A percentile compares a stretch with the other conserved stretches of the same genome.
Evolutionary conservation across 164 flowering plant species (phyloP).

Genomic region (Vitis rupestris): DNA sequence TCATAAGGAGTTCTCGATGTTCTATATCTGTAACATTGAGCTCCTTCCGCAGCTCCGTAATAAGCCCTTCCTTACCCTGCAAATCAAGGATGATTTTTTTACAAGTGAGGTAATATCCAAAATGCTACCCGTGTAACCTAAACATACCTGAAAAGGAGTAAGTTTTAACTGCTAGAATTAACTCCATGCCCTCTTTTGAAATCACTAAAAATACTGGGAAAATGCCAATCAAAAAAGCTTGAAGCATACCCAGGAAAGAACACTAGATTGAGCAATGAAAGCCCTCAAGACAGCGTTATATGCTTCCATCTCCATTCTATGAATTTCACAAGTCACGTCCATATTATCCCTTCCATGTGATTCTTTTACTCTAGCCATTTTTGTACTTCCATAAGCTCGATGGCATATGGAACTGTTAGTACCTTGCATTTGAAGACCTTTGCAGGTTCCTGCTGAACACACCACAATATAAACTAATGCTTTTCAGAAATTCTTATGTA

Average conservation of each 20-base stretch:
- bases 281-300: slow-evolving; percentile 39
- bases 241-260: slow-evolving; percentile 33
- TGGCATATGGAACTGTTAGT: not conserved
- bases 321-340: slow-evolving; percentile 29
- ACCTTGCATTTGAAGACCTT: not conserved
- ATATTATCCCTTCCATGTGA: slow-evolving; percentile 15
- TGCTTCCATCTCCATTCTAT: slow-evolving; percentile 32
- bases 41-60: slow-evolving; percentile 35
- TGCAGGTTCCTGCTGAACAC: not conserved
- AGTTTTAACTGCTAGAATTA: too few relatives aligned
- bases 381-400: slow-evolving; percentile 1
- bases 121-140: too few relatives aligned
- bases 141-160: too few relatives aligned
- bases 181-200: too few relatives aligned
- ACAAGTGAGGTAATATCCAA: not conserved
- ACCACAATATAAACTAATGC: too few relatives aligned
- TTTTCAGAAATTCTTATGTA: too few relatives aligned
- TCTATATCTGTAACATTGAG: slow-evolving; percentile 40
- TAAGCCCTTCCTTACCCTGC: slow-evolving; percentile 37
- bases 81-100: not conserved
- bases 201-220: not conserved
- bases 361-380: not conserved
- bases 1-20: slow-evolving; percentile 34
- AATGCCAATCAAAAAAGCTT: not conserved
- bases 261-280: slow-evolving; percentile 42